A percentile compares a stretch with the other conserved stretches of the same genome.
These are phyloP conservation scores for Suhomyces wounanorum DNA, from an alignment of 1,139 yeast species.

Conservation along the genomic window DNA sequence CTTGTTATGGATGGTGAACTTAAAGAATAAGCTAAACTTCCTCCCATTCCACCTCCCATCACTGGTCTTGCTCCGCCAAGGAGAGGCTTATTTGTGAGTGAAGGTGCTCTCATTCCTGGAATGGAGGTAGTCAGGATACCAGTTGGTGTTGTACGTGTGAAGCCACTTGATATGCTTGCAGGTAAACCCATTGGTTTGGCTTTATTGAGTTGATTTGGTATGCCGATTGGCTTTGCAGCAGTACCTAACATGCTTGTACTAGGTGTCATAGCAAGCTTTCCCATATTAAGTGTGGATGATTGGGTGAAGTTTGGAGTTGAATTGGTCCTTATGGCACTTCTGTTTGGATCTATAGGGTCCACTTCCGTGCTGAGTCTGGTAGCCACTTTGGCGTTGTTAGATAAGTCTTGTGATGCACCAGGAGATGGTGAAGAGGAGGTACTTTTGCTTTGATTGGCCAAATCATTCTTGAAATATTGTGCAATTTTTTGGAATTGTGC, in stretches of 20 bases:
- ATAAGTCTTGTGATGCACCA: conserved; percentile 13
- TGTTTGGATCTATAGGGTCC: neutral
- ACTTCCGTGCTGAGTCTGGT: conserved; percentile 1
- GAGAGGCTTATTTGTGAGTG: conserved; percentile 6
- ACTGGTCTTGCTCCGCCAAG: conserved; percentile 6
- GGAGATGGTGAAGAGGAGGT: conserved; percentile 3
- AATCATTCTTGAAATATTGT: conserved; percentile 38
- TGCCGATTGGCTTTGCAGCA: conserved; percentile 1
- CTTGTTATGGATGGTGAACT: conserved; percentile 12
- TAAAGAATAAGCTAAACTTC: conserved; percentile 9
- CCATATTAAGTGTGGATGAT: neutral
- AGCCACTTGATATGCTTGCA: conserved; percentile 7
- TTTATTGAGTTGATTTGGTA: conserved; percentile 2
- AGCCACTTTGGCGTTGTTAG: neutral
- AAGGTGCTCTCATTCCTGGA: conserved; percentile 10
- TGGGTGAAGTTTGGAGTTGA: conserved; percentile 5
- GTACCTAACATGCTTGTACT: neutral
- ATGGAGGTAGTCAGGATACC: conserved; percentile 8
- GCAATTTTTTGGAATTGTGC: conserved; percentile 43
- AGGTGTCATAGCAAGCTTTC: conserved; percentile 2
- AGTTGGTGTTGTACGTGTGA: conserved; percentile 11
- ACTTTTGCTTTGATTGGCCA: conserved; percentile 29
- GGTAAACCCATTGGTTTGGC: conserved; percentile 9
- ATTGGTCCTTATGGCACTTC: conserved; percentile 1
- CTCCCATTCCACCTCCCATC: conserved; percentile 9